Base-by-base conservation (phyloP, 169 alveolate genomes). In the Cyclospora cayetanensis region DNA sequence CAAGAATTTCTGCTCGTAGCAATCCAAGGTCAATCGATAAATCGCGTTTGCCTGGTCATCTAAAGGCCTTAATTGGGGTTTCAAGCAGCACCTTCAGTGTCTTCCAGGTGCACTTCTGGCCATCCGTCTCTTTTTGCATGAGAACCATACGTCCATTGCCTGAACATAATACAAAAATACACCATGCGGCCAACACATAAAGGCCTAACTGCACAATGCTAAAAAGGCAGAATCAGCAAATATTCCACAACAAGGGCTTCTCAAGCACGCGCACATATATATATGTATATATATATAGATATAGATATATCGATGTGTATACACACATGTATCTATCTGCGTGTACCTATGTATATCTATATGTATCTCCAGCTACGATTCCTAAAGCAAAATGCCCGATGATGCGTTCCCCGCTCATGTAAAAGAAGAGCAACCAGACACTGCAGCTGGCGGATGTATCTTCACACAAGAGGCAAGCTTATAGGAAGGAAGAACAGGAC, bases 141-240 rank as follows among this genome's bases (percentile, higher is more conserved):
- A 63, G 37, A 25, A 86, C 83, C 7, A 46, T 31, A 2, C 92
- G 66, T 39, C 83, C 83, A 20, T 65, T 37, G 37, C 91, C 83
- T 84, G 70, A 46, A 15, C 7, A 11, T n/a, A n/a, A n/a, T n/a
- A n/a, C n/a, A n/a, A n/a, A n/a, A n/a, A n/a, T n/a, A n/a, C n/a
- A n/a, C n/a, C n/a, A n/a, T n/a, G n/a, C n/a, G n/a, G n/a, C n/a
- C n/a, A n/a, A n/a, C n/a, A n/a, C n/a, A n/a, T n/a, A n/a, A n/a
- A n/a, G n/a, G n/a, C n/a, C n/a, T n/a, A n/a, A n/a, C n/a, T n/a
- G n/a, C n/a, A n/a, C n/a, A n/a, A n/a, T n/a, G n/a, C n/a, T n/a
- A n/a, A n/a, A n/a, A n/a, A n/a, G 15, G 15, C 7, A 46, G 60
- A 11, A 15, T 46, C 60, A 46, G 60, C 15, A 15, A 7, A 46